Evolutionary conservation across 2,329 filamentous ascomycete genomes (phyloP).

Genomic region (Talaromyces sp.): DNA sequence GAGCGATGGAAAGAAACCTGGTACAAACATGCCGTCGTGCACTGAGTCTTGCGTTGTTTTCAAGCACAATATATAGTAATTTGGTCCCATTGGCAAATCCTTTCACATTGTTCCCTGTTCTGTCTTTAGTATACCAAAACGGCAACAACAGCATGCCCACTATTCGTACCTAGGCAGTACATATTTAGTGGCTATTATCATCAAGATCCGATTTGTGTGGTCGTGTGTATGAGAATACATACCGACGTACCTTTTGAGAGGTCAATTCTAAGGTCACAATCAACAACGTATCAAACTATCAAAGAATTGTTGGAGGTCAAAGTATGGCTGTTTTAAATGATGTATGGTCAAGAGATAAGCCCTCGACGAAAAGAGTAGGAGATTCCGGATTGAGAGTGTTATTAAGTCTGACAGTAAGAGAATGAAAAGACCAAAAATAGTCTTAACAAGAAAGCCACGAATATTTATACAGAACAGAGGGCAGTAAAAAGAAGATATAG

Average conservation of each 20-base stretch:
- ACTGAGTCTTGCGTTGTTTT: not conserved
- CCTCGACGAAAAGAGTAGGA: not conserved
- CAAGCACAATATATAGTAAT: not conserved
- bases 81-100: no score
- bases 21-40: not conserved
- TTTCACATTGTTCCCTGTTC: not conserved
- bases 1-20: not conserved
- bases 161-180: no score
- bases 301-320: not conserved
- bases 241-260: no score
- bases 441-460: no score
- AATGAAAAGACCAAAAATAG: no score
- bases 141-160: no score
- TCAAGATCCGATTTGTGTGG: no score
- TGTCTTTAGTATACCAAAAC: not conserved
- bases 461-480: not conserved
- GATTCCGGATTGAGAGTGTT: not conserved
- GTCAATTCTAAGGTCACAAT: no score
- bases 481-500: not conserved
- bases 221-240: no score
- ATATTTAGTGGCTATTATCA: no score
- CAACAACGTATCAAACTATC: not conserved
- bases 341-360: not conserved
- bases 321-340: not conserved
- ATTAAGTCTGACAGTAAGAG: no score